phyloP scores from a whole-genome alignment of 257 asterid species.

The Ocimum tenuiflorum region DNA sequence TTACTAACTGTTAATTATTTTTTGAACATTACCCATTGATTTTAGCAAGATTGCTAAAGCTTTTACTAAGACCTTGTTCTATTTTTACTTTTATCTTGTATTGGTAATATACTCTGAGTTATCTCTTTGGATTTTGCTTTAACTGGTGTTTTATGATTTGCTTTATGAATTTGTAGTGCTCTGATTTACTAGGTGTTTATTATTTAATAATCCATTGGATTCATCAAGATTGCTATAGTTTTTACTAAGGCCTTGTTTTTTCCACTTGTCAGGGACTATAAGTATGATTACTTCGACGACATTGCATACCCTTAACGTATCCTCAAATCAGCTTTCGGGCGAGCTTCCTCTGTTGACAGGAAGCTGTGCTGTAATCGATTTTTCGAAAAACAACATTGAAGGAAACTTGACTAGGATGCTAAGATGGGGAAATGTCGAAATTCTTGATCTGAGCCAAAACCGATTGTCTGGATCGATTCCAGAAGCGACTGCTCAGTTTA shows the following conservation, averaged over 20 bases:
- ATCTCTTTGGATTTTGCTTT: no score
- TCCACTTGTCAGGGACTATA: conserved; percentile 52
- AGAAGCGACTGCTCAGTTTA: conserved; percentile 67
- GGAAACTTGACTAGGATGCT: conserved; percentile 61
- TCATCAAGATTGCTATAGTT: neutral
- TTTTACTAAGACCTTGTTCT: conserved; percentile 1
- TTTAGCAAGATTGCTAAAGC: neutral
- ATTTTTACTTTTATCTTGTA: no score
- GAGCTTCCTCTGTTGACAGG: conserved; percentile 80
- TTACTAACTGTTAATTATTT: neutral
- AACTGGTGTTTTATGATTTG: neutral
- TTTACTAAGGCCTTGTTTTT: conserved; percentile 3
- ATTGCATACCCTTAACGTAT: conserved; percentile 59
- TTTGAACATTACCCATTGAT: no score
- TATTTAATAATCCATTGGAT: no score
- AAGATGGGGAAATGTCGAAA: conserved; percentile 82
- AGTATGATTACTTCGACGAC: conserved; percentile 82
- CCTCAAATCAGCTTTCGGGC: conserved; percentile 73
- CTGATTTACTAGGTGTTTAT: neutral
- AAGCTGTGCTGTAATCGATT: conserved; percentile 62
- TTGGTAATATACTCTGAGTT: no score
- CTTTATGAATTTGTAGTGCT: neutral
- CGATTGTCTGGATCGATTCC: conserved; percentile 62
- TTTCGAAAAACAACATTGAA: conserved; percentile 63
- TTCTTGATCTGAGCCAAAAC: conserved; percentile 80